phyloP scores from a whole-genome alignment of 495 filamentous ascomycete genomes.

The Neurospora africana region DNA sequence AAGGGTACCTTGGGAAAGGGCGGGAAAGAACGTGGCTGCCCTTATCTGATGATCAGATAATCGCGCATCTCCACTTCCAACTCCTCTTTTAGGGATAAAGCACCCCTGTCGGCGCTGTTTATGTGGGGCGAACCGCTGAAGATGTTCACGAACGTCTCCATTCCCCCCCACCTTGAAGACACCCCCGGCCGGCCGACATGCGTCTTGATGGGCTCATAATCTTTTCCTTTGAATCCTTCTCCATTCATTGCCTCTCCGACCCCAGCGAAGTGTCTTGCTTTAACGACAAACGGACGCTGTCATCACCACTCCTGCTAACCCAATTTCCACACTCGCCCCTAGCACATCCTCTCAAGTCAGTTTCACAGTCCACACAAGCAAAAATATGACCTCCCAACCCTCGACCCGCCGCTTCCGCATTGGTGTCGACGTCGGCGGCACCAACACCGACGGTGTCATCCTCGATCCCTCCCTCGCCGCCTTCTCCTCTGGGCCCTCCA shows the following conservation, averaged over 20 bases:
- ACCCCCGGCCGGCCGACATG: not conserved
- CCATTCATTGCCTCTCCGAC: not conserved
- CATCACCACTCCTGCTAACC: not conserved
- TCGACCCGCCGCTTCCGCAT: slow-evolving; percentile 21
- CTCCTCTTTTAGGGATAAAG: not conserved
- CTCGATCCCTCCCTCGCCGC: slow-evolving; percentile 34
- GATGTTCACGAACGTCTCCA: not conserved
- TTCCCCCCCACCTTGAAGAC: not conserved
- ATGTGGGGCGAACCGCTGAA: not conserved
- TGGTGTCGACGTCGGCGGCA: slow-evolving; percentile 42
- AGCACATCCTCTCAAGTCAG: no score
- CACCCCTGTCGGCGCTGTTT: not conserved
- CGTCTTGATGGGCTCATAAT: not conserved
- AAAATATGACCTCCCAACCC: not conserved
- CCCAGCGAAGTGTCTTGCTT: not conserved
- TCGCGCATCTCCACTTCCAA: not conserved
- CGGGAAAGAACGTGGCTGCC: not conserved
- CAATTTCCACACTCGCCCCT: not conserved
- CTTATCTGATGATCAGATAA: not conserved
- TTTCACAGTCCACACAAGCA: no score
- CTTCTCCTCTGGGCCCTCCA: slow-evolving; percentile 18
- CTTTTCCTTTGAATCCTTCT: not conserved
- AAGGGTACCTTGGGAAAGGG: not conserved
- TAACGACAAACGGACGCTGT: not conserved
- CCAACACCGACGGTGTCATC: slow-evolving; percentile 52